Evolutionary conservation across 2,329 filamentous ascomycete species (phyloP).

Genomic region (Myriosclerotinia scirpicola): DNA sequence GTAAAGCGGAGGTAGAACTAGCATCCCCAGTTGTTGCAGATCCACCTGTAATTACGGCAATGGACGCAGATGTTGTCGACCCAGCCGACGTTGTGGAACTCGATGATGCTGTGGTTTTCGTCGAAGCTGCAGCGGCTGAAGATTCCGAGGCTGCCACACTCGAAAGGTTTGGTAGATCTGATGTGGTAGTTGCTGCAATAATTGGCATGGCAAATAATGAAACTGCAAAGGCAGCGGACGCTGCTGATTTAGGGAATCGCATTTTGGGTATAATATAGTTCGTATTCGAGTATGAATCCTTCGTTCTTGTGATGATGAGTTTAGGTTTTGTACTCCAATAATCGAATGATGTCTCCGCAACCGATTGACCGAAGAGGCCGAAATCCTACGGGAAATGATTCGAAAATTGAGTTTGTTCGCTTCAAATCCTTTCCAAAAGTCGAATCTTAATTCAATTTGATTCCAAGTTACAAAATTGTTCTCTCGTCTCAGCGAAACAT

Average conservation of each 20-base stretch:
- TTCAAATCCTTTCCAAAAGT: neutral
- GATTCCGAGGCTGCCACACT: conserved; percentile 32
- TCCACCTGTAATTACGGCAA: conserved; percentile 18
- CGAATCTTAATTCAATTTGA: neutral
- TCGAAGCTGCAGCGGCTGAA: conserved; percentile 28
- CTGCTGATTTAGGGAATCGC: conserved; percentile 28
- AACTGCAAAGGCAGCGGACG: conserved; percentile 29
- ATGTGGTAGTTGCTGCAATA: conserved; percentile 23
- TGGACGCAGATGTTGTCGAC: conserved; percentile 28
- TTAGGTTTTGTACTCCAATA: neutral
- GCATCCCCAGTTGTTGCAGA: conserved; percentile 14
- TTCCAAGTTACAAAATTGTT: conserved; percentile 8
- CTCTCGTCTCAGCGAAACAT: neutral
- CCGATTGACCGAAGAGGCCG: neutral
- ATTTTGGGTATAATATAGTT: conserved; percentile 27
- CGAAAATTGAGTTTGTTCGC: conserved; percentile 3
- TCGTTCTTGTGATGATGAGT: conserved; percentile 27
- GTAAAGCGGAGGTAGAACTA: conserved; percentile 42
- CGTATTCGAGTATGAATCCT: conserved; percentile 9
- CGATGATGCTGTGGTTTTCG: conserved; percentile 22
- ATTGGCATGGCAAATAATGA: conserved; percentile 29
- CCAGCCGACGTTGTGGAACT: conserved; percentile 10
- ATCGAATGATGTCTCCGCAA: conserved; percentile 10
- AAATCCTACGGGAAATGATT: conserved; percentile 1
- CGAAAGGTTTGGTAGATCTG: conserved; percentile 32